phyloP scores from a whole-genome alignment of 2,329 filamentous ascomycete species.

The Pseudocercospora macadamiae region DNA sequence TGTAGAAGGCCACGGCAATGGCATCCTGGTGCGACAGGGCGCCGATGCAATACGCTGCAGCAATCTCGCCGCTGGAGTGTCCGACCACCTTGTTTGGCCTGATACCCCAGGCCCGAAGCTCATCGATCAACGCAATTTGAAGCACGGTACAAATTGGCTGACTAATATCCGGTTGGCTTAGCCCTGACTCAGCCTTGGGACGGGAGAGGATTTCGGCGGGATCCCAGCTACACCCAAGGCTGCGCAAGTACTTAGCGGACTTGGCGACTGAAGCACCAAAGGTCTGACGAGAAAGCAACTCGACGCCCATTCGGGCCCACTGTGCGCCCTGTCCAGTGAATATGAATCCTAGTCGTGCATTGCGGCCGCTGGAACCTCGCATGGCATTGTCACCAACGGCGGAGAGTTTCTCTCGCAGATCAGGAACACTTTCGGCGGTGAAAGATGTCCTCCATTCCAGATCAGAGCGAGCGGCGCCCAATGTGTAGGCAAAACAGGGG shows the following conservation, averaged over 20 bases:
- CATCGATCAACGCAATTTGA: conserved; percentile 55
- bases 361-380: background rate
- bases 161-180: conserved; percentile 41
- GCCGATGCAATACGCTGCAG: conserved; percentile 36
- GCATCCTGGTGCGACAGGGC: conserved; percentile 23
- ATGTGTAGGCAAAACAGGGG: no score
- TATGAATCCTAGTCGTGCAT: conserved; percentile 10
- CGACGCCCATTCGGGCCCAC: conserved; percentile 22
- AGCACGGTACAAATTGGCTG: conserved; percentile 60
- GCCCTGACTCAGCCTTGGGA: conserved; percentile 3
- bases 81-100: conserved; percentile 32
- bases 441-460: no score
- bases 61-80: conserved; percentile 40
- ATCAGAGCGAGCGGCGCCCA: no score
- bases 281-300: background rate
- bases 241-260: background rate
- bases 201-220: conserved; percentile 25
- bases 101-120: conserved; percentile 37
- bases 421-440: no score
- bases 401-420: background rate
- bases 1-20: conserved; percentile 30
- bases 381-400: background rate
- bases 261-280: background rate
- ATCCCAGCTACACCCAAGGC: conserved; percentile 1
- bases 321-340: conserved; percentile 31